A percentile compares a stretch with the other conserved stretches of the same genome.
These are phyloP conservation scores for Tylopilus subfusipes DNA, from an alignment of 768 basidiomycete species.

Conservation along the genomic window DNA sequence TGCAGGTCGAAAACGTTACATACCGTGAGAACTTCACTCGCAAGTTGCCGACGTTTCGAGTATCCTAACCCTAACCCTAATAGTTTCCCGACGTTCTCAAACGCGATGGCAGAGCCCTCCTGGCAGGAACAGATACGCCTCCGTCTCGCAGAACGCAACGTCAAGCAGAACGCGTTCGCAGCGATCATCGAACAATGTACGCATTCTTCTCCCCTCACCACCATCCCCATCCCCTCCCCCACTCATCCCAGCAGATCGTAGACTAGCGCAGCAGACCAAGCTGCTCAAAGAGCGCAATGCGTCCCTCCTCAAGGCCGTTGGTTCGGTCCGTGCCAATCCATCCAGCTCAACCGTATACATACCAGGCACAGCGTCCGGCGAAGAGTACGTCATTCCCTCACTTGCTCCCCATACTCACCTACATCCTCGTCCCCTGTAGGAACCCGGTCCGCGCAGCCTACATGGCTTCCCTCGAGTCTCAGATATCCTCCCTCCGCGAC, in stretches of 20 bases:
- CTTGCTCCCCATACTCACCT: background rate
- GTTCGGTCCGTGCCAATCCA: constrained; percentile 60
- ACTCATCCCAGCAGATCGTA: constrained; percentile 59
- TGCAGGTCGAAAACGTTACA: constrained; percentile 15
- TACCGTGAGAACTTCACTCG: constrained; percentile 25
- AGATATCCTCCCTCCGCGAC: constrained; percentile 86
- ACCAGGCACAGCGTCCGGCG: constrained; percentile 48
- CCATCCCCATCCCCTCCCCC: constrained; percentile 10
- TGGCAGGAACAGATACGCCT: constrained; percentile 83
- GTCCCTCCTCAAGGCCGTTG: constrained; percentile 80
- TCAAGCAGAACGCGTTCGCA: constrained; percentile 74
- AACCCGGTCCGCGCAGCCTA: constrained; percentile 87
- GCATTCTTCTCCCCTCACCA: constrained; percentile 25
- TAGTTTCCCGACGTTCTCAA: background rate
- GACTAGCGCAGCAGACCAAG: constrained; percentile 88
- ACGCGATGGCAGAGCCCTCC: constrained; percentile 69
- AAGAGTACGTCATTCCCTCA: constrained; percentile 55
- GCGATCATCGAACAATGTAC: constrained; percentile 91
- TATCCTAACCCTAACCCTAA: constrained; percentile 28
- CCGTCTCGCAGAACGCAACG: constrained; percentile 80
- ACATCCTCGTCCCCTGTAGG: constrained; percentile 35
- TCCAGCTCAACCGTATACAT: constrained; percentile 61
- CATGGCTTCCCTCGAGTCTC: constrained; percentile 87
- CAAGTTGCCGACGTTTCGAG: constrained; percentile 14
- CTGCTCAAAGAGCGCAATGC: constrained; percentile 91